Percentiles rank a stretch among this genome's conserved stretches.
phyloP scores from a whole-genome alignment of 345 rosid species.

The Citropsis articulata region DNA sequence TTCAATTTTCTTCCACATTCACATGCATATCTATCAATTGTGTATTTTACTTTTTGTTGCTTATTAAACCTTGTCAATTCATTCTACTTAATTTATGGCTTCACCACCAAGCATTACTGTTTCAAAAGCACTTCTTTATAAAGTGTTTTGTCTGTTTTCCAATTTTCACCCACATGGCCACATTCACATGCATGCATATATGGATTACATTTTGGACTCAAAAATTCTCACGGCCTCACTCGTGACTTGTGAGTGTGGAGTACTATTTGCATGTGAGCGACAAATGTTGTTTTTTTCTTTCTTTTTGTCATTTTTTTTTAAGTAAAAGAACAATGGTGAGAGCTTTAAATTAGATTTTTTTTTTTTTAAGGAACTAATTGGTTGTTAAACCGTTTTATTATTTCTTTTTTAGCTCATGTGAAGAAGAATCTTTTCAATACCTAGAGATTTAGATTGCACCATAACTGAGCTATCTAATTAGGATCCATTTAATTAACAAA shows the following conservation, averaged over 20 bases:
- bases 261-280: constrained; percentile 2
- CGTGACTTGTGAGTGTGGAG: too few relatives aligned
- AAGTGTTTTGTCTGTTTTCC: not conserved
- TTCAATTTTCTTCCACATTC: not conserved
- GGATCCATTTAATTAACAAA: too few relatives aligned
- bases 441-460: too few relatives aligned
- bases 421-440: too few relatives aligned
- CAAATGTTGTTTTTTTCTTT: not conserved
- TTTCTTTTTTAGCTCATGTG: too few relatives aligned
- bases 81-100: not conserved
- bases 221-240: not conserved
- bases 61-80: not conserved
- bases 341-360: too few relatives aligned
- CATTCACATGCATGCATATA: not conserved
- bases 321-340: not conserved
- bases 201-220: not conserved
- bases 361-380: too few relatives aligned
- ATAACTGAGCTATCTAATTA: too few relatives aligned
- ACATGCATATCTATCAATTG: not conserved
- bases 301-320: too few relatives aligned
- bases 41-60: not conserved
- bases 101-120: not conserved
- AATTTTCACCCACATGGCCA: not conserved
- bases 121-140: not conserved
- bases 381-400: too few relatives aligned